A percentile compares a stretch with the other conserved stretches of the same genome.
phyloP scores from a whole-genome alignment of 2,329 filamentous ascomycete genomes.

The Fusarium haematococcum region DNA sequence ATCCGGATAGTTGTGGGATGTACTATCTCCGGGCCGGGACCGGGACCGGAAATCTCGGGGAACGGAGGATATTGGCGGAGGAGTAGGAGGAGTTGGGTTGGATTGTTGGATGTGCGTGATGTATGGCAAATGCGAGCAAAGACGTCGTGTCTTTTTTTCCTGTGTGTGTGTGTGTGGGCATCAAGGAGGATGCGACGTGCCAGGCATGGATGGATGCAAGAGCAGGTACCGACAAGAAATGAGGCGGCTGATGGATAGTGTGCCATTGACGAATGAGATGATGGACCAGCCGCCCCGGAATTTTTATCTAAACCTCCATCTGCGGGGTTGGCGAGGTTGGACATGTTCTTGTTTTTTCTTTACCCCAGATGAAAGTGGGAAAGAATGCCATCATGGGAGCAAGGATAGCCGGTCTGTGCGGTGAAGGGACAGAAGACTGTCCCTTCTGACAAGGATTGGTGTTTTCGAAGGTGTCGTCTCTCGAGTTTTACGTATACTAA shows the following conservation, averaged over 20 bases:
- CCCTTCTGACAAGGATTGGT: neutral
- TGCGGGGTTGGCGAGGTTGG: constrained; percentile 19
- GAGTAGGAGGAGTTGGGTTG: neutral
- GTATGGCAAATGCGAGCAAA: neutral
- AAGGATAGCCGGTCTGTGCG: neutral
- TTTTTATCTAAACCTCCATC: neutral
- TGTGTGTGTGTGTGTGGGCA: neutral
- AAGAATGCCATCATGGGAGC: neutral
- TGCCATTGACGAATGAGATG: constrained; percentile 32
- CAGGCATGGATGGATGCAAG: neutral
- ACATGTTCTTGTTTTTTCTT: neutral
- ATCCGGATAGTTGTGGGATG: neutral
- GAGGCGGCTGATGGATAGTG: constrained; percentile 5
- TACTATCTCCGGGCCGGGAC: constrained; percentile 20
- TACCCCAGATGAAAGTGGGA: neutral
- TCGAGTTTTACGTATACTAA: neutral
- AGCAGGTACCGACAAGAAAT: neutral
- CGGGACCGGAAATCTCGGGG: constrained; percentile 12
- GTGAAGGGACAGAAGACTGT: neutral
- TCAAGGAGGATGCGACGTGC: neutral
- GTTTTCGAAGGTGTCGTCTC: neutral
- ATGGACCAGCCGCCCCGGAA: constrained; percentile 1
- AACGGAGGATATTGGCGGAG: neutral
- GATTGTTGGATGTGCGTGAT: constrained; percentile 3
- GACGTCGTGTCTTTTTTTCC: neutral